Evolutionary conservation across 1,284 basidiomycete species (phyloP), one percentile per base, ranked within the genome.

Genomic region (Cryptococcus sp.): DNA sequence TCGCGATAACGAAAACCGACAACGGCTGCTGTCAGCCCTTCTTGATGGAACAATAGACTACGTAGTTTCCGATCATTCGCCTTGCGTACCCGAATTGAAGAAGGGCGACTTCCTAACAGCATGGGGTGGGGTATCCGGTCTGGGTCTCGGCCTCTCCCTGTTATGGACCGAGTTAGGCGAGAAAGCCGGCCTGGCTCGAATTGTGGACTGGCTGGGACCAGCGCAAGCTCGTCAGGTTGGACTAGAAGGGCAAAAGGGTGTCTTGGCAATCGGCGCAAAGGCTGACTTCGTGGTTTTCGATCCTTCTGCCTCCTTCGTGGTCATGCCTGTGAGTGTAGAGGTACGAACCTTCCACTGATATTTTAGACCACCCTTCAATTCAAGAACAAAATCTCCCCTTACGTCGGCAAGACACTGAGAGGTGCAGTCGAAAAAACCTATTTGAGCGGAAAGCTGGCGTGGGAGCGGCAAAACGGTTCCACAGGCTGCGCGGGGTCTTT

Each of bases 21-120:
- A 88, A 47, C 72, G 77, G 43, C 80, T 96, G 4, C 91, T 91
- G 89, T 82, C 84, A n/a, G 92, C 89, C 3, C 77, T 96, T 52
- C 76, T 83, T 57, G 86, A 88, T 52, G 91, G 90, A 2, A 83
- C 86, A 40, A 92, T 97, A 66, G 89, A 94, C 76, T 93, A 85
- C 70, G 85, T 96, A 55, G 92, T 96, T 16, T 93, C 90, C 51
- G 93, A 96, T 79, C 93, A 97, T 74, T 92, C 90, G 66, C 93
- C 93, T 13, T 96, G 93, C 77, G 83, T 89, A 13, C 82, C 85
- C 27, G 85, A 88, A 68, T 79, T 96, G 61, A 97, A 96, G 80
- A 84, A 84, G 61, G 75, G 91, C n/a, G 86, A 88, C 50, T 83
- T 95, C 62, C 89, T 94, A 87, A 76, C 81, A 20, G 91, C 93